These are phyloP conservation scores for Selenicereus undatus DNA, from an alignment of 148 eudicot genomes.

Conservation along the genomic window DNA sequence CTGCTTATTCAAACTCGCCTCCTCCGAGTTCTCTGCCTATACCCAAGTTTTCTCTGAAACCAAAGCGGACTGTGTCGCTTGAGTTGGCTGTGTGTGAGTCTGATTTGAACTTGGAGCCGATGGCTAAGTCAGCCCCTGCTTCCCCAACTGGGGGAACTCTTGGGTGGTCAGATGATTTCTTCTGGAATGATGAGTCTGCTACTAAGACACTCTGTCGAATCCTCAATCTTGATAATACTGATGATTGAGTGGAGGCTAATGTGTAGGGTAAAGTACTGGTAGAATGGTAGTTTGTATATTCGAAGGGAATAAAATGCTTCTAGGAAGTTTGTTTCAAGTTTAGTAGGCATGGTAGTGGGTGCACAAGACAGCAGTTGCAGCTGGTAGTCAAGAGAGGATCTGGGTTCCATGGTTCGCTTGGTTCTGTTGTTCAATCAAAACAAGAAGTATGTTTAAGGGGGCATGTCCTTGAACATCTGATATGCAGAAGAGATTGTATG, in stretches of 20 bases:
- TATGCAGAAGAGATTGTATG: slow-evolving; percentile 10
- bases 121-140: slow-evolving; percentile 87
- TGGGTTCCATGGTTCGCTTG: slow-evolving; percentile 19
- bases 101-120: slow-evolving; percentile 46
- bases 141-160: slow-evolving; percentile 60
- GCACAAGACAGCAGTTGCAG: slow-evolving; percentile 34
- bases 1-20: slow-evolving; percentile 83
- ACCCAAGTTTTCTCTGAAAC: slow-evolving; percentile 67
- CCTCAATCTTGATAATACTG: slow-evolving; percentile 77
- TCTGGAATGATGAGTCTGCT: slow-evolving; percentile 58
- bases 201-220: slow-evolving; percentile 84
- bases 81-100: slow-evolving; percentile 54
- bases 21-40: slow-evolving; percentile 91
- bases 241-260: slow-evolving; percentile 48
- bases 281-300: slow-evolving; percentile 40
- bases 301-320: slow-evolving; percentile 32
- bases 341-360: slow-evolving; percentile 25
- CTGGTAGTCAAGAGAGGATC: slow-evolving; percentile 30
- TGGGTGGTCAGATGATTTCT: slow-evolving; percentile 31
- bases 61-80: slow-evolving; percentile 73
- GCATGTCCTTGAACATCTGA: slow-evolving; percentile 8
- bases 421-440: slow-evolving; percentile 9
- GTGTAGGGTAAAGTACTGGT: slow-evolving; percentile 38
- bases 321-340: slow-evolving; percentile 24
- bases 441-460: slow-evolving; percentile 15